Evolutionary conservation across 2,329 filamentous ascomycete species (phyloP).

Genomic region (Nemania bipapillata): DNA sequence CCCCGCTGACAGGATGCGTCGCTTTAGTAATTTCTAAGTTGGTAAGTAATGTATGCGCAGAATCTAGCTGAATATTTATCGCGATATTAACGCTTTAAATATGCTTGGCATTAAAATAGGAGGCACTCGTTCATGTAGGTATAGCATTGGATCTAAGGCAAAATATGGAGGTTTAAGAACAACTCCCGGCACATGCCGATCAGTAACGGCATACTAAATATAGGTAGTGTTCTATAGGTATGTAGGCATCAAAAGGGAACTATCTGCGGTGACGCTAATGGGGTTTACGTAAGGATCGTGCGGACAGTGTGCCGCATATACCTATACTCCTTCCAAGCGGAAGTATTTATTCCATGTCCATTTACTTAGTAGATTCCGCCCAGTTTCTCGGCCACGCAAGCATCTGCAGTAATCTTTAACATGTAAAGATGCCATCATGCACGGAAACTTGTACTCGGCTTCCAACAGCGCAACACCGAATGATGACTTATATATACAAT

Average conservation of each 20-base stretch:
- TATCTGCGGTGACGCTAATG: neutral
- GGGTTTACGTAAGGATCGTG: neutral
- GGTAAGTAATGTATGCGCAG: constrained; percentile 6
- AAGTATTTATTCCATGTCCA: too few species aligned
- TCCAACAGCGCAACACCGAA: neutral
- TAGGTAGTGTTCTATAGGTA: too few species aligned
- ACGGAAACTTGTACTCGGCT: neutral
- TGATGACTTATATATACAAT: neutral
- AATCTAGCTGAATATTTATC: neutral
- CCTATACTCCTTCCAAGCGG: too few species aligned
- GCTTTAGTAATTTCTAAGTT: neutral
- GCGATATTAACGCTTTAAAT: neutral
- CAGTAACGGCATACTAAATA: too few species aligned
- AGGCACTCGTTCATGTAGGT: neutral
- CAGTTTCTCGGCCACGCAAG: neutral
- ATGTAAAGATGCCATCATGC: too few species aligned
- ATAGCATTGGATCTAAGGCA: too few species aligned
- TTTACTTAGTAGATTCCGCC: too few species aligned
- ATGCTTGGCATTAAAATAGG: neutral
- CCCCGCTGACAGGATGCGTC: neutral
- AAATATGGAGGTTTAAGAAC: too few species aligned
- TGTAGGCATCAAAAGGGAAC: too few species aligned
- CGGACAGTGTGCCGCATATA: neutral
- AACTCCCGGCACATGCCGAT: too few species aligned
- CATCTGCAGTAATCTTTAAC: neutral